Evolutionary conservation across 345 rosid species (phyloP).

Genomic region (Lepidium didymum): DNA sequence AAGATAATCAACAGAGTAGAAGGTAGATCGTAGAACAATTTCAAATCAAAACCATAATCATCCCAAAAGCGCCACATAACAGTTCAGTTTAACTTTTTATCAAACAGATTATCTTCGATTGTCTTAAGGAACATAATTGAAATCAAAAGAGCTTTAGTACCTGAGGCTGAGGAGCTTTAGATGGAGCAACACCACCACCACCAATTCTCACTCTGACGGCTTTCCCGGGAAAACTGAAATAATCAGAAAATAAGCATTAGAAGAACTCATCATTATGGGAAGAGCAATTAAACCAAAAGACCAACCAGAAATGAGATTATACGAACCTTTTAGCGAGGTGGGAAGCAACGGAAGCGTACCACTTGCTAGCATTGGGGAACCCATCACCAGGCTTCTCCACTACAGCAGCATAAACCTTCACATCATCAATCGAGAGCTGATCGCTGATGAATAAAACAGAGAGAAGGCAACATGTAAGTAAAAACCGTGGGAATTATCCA

Average conservation of each 20-base stretch:
- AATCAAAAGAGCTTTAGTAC: not conserved
- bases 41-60: not conserved
- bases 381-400: conserved; percentile 44
- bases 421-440: conserved; percentile 55
- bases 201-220: conserved; percentile 64
- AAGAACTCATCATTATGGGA: not conserved
- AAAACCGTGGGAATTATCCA: not conserved
- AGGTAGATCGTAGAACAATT: not conserved
- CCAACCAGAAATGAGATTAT: not conserved
- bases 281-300: not conserved
- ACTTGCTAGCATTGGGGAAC: conserved; percentile 62
- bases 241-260: not conserved
- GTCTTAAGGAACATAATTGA: not conserved
- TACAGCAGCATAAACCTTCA: conserved; percentile 77
- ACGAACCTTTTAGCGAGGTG: conserved; percentile 54
- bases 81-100: not conserved
- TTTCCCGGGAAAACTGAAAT: conserved; percentile 66
- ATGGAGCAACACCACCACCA: conserved; percentile 34
- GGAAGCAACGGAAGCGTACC: conserved; percentile 63
- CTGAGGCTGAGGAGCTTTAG: conserved; percentile 18
- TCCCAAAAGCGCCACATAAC: not conserved
- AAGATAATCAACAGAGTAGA: not conserved
- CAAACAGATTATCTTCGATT: not conserved
- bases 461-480: not conserved
- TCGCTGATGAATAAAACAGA: conserved; percentile 20